Evolutionary conservation across 1,284 basidiomycete genomes (phyloP), one percentile per base, ranked within the genome.

Genomic region (Pseudozyma pruni): DNA sequence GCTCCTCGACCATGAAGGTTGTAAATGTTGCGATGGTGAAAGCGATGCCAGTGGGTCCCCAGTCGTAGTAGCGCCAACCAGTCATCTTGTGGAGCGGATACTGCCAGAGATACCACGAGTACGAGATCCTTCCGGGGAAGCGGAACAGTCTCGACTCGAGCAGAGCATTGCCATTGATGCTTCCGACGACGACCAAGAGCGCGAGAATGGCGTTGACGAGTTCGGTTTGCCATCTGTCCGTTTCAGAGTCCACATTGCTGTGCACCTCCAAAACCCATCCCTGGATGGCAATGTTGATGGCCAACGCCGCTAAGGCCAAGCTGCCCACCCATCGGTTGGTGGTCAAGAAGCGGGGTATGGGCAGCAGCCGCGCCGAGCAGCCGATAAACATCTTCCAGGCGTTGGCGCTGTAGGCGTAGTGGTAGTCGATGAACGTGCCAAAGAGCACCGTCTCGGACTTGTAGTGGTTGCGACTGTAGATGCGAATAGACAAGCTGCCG

Each of bases 321-420:
- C n/a, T n/a, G 13, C 23, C 57, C 1, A 49, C 61, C 61, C 61
- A 64, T 44, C 49, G 46, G 50, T 53, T 58, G n/a, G 40, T 8
- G 23, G 58, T 17, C 16, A 45, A 7, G 38, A 66, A 55, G 51
- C 59, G 48, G 14, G 62, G 56, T 2, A 59, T 23, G 13, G 62
- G 56, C 11, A 66, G 34, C 19, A 66, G 17, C 2, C 62, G 50
- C 8, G 56, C 56, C 19, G 62, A 41, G 40, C 56, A 66, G 2
- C 62, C 62, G 39, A 66, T 53, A 31, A 66, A 59, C 62, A 60
- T 66, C 38, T 66, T 59, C 51, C 50, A 66, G 0, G 56, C 62
- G n/a, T 66, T 66, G 42, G 56, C 51, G 6, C 20, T 29, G 44
- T 49, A 64, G 13, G 61, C 48, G n/a, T 64, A 64, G 27, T 55